Conservation (phyloP, 2,329 filamentous ascomycete species). For the Aspergillus eucalypticola region DNA sequence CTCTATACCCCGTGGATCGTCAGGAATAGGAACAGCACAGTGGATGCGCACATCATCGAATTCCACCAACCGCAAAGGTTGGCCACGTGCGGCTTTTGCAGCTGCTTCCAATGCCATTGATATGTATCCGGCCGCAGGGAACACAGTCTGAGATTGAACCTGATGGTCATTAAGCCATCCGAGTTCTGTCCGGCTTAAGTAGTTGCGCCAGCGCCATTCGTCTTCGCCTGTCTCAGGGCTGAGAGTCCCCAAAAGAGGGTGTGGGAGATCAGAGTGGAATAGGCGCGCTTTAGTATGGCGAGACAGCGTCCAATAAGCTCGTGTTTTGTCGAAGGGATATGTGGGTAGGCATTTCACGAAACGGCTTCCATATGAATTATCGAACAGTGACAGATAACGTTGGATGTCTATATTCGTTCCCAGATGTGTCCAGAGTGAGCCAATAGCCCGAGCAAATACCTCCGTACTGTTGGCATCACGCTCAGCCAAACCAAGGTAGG, state of each 20-base stretch:
- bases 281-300: constrained; percentile 4
- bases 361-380: background rate
- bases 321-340: constrained; percentile 10
- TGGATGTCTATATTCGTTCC: background rate
- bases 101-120: constrained; percentile 17
- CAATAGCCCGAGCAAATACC: constrained; percentile 12
- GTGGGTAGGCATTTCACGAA: background rate
- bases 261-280: background rate
- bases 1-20: background rate
- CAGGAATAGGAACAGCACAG: constrained; percentile 1
- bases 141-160: constrained; percentile 25
- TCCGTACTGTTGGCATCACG: constrained; percentile 17
- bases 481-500: background rate
- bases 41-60: constrained; percentile 4
- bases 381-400: background rate
- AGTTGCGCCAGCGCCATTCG: constrained; percentile 21
- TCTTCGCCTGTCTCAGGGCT: constrained; percentile 5
- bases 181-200: constrained; percentile 19
- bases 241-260: constrained; percentile 8
- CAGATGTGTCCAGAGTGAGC: constrained; percentile 10
- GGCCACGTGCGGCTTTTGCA: background rate
- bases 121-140: constrained; percentile 28
- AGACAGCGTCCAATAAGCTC: constrained; percentile 7
- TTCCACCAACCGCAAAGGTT: constrained; percentile 1
- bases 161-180: constrained; percentile 29